phyloP scores from a whole-genome alignment of 2,329 filamentous ascomycete genomes.

The Aspergillus neotritici region DNA sequence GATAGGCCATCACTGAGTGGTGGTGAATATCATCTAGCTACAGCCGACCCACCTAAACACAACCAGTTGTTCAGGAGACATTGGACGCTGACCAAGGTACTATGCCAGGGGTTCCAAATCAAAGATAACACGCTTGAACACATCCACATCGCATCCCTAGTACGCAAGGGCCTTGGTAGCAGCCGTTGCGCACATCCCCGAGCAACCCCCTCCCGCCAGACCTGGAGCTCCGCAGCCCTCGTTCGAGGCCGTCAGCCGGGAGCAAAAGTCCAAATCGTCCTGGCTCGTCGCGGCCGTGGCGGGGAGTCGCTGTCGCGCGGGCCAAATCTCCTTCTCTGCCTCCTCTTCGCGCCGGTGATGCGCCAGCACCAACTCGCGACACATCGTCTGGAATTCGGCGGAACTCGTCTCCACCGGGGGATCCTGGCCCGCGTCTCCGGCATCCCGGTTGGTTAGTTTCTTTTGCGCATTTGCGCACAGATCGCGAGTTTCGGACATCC shows the following conservation, averaged over 20 bases:
- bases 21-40: too few species aligned
- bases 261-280: slow-evolving; percentile 30
- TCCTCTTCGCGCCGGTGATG: slow-evolving; percentile 45
- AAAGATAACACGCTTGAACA: too few species aligned
- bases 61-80: too few species aligned
- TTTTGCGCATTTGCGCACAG: slow-evolving; percentile 55
- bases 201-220: slow-evolving; percentile 13
- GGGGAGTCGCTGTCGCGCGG: slow-evolving; percentile 38
- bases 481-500: slow-evolving; percentile 60
- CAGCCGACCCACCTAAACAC: too few species aligned
- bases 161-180: too few species aligned
- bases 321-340: slow-evolving; percentile 48
- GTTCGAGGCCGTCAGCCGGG: slow-evolving; percentile 14
- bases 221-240: slow-evolving; percentile 10
- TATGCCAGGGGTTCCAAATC: too few species aligned
- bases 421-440: slow-evolving; percentile 57
- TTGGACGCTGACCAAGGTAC: too few species aligned
- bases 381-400: slow-evolving; percentile 50
- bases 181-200: too few species aligned
- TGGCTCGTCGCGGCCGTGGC: slow-evolving; percentile 19
- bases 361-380: slow-evolving; percentile 45
- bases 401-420: slow-evolving; percentile 54
- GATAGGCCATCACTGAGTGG: too few species aligned
- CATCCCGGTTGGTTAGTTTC: slow-evolving; percentile 56
- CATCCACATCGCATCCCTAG: too few species aligned